Conservation (phyloP, 2,329 filamentous ascomycete genomes). For the Phoma sp. region DNA sequence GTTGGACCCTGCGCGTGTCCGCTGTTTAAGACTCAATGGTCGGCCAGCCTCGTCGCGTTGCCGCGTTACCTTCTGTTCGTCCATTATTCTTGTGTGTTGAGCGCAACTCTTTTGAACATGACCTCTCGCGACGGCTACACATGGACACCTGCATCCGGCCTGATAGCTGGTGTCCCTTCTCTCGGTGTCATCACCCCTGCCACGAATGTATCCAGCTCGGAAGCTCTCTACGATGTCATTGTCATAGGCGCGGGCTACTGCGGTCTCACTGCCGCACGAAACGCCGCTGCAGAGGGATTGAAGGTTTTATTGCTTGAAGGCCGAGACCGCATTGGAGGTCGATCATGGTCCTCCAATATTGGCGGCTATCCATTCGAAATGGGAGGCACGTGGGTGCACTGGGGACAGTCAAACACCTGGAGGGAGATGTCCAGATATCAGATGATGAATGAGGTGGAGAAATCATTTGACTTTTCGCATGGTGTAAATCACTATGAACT, state of each 20-base stretch:
- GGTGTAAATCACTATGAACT: constrained; percentile 55
- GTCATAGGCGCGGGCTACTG: constrained; percentile 36
- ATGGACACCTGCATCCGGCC: constrained; percentile 28
- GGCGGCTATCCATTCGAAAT: constrained; percentile 49
- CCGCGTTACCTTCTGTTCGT: background rate
- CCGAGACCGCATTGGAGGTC: constrained; percentile 53
- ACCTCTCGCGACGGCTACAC: constrained; percentile 31
- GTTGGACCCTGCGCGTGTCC: background rate
- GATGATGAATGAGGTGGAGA: constrained; percentile 41
- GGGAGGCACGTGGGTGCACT: constrained; percentile 53
- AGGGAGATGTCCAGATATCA: constrained; percentile 57
- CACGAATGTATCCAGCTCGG: constrained; percentile 20
- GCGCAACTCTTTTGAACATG: constrained; percentile 11
- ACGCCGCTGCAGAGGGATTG: constrained; percentile 27
- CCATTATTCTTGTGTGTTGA: background rate
- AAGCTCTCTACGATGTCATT: constrained; percentile 30
- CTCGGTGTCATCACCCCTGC: constrained; percentile 27
- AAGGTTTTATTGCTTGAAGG: constrained; percentile 49
- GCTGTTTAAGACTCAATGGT: background rate
- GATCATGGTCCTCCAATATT: constrained; percentile 52
- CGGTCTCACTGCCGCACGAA: constrained; percentile 34
- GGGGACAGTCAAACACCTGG: constrained; percentile 30
- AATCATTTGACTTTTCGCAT: constrained; percentile 52
- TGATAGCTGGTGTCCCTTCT: constrained; percentile 28
- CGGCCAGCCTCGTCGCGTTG: background rate